Evolutionary conservation across 371 early-diverging fungal genomes (phyloP), one percentile per base, ranked within the genome.

Genomic region (Mycotypha africana): DNA sequence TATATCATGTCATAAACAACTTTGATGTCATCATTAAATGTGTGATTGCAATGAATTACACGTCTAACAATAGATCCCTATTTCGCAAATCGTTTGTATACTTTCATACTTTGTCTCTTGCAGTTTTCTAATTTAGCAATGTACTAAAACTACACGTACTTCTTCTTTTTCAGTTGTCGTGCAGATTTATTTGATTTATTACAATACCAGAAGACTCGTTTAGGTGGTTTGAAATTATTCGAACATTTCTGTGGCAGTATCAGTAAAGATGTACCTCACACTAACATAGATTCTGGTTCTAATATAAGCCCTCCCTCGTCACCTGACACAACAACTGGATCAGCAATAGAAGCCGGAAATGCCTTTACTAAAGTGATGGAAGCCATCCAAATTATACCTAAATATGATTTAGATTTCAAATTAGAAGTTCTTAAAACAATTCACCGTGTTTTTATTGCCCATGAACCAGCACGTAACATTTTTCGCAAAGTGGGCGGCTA

Each of bases 401-500:
- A 79, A 16, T 51, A 70, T 31, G 82, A 80, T 55, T 53, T 84
- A 25, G 78, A 69, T 40, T 74, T 82, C 51, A 68, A 79, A 48
- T 44, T 76, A 26, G 79, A 80, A 37, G 68, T 81, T 4, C 46
- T 85, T 19, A 66, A 61, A 16, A 63, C 81, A 1, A 69, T 84
- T 36, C 67, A 66, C 14, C 63, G 73, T 0, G 69, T 81, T 5
- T 70, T 85, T 32, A 31, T 58, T 15, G 53, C 70, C 2, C 77
- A 76, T 39, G 38, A 55, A 5, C 49, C 57, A 10, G 59, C 60
- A 4, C 62, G 74, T 33, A 78, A 82, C 45, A 73, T 74, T 14
- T 83, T 86, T 42, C 72, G 84, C 24, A 63, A 67, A 24, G 68
- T 64, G 9, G 83, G 85, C 1, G 86, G 86, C 7, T 84, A 76